Conservation (phyloP, 371 early-diverging fungal genomes). For the Quaeritorhiza haematococci region DNA sequence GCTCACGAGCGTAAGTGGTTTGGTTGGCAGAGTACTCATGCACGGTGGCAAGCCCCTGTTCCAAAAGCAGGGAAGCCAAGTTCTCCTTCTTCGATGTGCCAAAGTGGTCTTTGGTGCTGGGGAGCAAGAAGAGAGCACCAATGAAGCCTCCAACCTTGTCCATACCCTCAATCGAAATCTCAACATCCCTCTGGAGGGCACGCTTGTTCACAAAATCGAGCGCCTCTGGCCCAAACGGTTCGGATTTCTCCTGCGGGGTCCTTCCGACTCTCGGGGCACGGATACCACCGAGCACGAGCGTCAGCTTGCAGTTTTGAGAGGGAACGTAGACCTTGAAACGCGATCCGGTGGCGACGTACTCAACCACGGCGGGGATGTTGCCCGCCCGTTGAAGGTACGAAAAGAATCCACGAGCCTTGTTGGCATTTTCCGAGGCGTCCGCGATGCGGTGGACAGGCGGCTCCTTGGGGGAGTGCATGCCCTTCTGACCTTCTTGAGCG, state of each 20-base stretch:
- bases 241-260: slow-evolving; percentile 62
- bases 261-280: slow-evolving; percentile 67
- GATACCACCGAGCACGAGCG: slow-evolving; percentile 69
- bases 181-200: slow-evolving; percentile 86
- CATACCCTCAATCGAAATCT: slow-evolving; percentile 74
- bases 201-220: slow-evolving; percentile 58
- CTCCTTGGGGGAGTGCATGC: slow-evolving; percentile 75
- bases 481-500: slow-evolving; percentile 66
- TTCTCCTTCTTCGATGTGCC: slow-evolving; percentile 48
- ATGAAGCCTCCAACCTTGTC: slow-evolving; percentile 91
- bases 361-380: slow-evolving; percentile 73
- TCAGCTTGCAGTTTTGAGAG: slow-evolving; percentile 76
- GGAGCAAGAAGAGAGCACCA: slow-evolving; percentile 65
- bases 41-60: slow-evolving; percentile 73
- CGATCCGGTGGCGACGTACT: slow-evolving; percentile 77
- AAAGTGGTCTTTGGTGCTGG: slow-evolving; percentile 6
- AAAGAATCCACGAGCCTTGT: slow-evolving; percentile 81
- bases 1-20: slow-evolving; percentile 58
- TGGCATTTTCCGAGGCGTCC: slow-evolving; percentile 60
- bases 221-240: slow-evolving; percentile 86
- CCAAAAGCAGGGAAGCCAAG: slow-evolving; percentile 62
- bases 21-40: slow-evolving; percentile 83
- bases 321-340: slow-evolving; percentile 80
- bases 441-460: slow-evolving; percentile 53
- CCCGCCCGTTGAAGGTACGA: slow-evolving; percentile 76